Evolutionary conservation across 1,139 yeast genomes (phyloP).

Genomic region (Geotrichum europaeum): DNA sequence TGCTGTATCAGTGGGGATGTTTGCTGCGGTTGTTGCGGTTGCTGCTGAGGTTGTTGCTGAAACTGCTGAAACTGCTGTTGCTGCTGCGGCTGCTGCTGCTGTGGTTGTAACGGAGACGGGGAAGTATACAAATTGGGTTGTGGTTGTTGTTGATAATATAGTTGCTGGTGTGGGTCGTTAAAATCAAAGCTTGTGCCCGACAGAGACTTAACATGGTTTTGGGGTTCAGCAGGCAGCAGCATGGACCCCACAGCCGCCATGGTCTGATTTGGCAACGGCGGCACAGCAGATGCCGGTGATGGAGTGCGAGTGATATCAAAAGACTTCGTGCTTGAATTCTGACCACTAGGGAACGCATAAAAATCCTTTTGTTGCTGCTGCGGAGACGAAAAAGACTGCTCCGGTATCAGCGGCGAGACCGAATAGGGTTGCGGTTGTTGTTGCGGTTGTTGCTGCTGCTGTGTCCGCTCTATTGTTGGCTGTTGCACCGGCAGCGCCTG

Average conservation of each 20-base stretch:
- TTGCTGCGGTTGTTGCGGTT: neutral
- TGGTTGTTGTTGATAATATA: neutral
- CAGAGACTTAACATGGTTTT: neutral
- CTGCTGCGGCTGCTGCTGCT: constrained; percentile 1
- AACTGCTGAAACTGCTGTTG: constrained; percentile 1
- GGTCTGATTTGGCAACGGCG: neutral
- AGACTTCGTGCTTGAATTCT: neutral
- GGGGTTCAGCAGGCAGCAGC: neutral
- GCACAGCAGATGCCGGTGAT: neutral
- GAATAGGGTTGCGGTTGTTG: neutral
- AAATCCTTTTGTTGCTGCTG: neutral
- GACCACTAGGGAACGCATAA: neutral
- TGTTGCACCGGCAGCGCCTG: neutral
- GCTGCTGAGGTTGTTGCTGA: neutral
- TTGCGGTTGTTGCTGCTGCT: neutral
- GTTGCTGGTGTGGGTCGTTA: neutral
- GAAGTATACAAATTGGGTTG: neutral
- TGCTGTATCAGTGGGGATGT: neutral
- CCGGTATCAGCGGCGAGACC: neutral
- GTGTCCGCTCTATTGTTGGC: neutral
- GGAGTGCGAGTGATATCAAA: neutral
- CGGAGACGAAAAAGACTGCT: neutral
- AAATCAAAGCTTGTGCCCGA: constrained; percentile 10
- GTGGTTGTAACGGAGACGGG: neutral
- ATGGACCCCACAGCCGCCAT: neutral